A percentile compares a stretch with the other conserved stretches of the same genome.
phyloP scores from a whole-genome alignment of 169 alveolate species.

The Plasmodium falciparum region DNA sequence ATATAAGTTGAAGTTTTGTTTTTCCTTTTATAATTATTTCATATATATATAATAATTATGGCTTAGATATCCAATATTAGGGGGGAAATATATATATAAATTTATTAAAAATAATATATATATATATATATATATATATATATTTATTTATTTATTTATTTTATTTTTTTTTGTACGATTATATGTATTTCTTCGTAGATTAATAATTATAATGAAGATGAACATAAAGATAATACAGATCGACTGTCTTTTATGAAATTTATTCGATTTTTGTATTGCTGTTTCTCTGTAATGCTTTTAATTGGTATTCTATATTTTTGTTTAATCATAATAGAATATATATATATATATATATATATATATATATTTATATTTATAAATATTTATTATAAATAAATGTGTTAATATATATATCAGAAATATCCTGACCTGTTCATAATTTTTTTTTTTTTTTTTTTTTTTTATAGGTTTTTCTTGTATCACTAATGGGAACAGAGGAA shows the following conservation, averaged over 20 bases:
- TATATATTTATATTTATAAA: neutral
- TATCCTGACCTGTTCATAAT: neutral
- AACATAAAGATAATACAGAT: slow-evolving; percentile 18
- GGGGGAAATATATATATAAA: no score
- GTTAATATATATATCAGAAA: slow-evolving; percentile 5
- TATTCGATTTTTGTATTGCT: slow-evolving; percentile 53
- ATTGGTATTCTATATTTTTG: slow-evolving; percentile 14
- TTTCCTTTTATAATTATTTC: no score
- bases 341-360: neutral
- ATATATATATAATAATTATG: no score
- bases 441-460: slow-evolving; percentile 9
- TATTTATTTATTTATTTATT: neutral
- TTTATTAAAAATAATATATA: no score
- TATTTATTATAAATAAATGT: neutral
- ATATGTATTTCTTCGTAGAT: slow-evolving; percentile 11
- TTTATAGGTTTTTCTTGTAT: slow-evolving; percentile 42
- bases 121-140: no score
- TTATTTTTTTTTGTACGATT: neutral
- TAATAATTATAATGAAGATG: slow-evolving; percentile 22
- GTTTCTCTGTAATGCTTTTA: slow-evolving; percentile 20
- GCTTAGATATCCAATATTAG: no score
- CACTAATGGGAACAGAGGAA: slow-evolving; percentile 40
- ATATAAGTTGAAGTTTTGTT: no score
- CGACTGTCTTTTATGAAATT: slow-evolving; percentile 9
- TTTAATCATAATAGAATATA: no score